Base-by-base conservation (phyloP, 805 yeast genomes). In the Starmerella gropengiesseri region DNA sequence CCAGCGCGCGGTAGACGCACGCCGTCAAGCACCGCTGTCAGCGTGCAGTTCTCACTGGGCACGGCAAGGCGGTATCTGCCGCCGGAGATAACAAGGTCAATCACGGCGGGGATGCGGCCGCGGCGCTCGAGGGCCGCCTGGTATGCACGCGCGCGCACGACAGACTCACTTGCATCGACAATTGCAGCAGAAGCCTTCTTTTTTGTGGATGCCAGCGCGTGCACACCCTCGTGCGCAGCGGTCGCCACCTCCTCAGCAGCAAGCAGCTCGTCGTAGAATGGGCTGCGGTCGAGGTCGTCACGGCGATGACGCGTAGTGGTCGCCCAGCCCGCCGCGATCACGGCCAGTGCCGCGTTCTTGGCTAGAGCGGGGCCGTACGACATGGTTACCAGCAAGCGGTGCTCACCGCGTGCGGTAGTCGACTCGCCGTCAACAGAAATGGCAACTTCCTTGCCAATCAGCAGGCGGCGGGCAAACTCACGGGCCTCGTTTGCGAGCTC, bases 161-260 rank as follows among this genome's bases (percentile, higher is more conserved):
- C 67, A 52, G 71, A 74, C 58, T 82, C 94, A 17, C 89, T 78
- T 5, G 93, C 94, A 58, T 85, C 89, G 26, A 81, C 81, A 25
- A 75, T 61, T 29, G 75, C 74, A 40, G 73, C 69, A 3, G 28
- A n/a, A n/a, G n/a, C n/a, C n/a, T n/a, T 18, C 12, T 66, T 56
- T 55, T 76, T 75, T 26, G 37, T 27, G 13, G 27, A 3, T 8
- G 44, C 44, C n/a, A 41, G 35, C 21, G 72, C 69, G 56, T 71
- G 76, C 31, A 85, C 66, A 17, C 94, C 94, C 35, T 65, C 65
- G 51, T 77, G 73, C 19, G 62, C 61, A 43, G 68, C 71, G 46
- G 64, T 66, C 13, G 87, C 80, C 31, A 66, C 66, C 31, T 69
- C 66, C 59, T 85, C 94, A 37, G 76, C 66, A 56, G 81, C 93